Conservation (phyloP, 2,329 filamentous ascomycete genomes). For the Shiraia bambusicola region DNA sequence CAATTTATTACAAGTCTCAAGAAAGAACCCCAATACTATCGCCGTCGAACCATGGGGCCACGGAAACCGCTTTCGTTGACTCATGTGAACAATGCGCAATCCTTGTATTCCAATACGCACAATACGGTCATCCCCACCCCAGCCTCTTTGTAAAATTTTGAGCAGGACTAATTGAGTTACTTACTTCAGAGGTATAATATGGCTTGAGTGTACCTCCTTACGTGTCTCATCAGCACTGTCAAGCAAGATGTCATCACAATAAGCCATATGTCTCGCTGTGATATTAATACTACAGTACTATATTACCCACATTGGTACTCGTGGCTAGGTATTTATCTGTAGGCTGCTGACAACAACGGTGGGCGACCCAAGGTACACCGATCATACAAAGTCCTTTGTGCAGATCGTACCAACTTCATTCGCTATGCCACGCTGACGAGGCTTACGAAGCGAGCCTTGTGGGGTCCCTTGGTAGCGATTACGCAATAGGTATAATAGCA, state of each 20-base stretch:
- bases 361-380: constrained; percentile 1
- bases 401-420: not conserved
- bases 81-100: constrained; percentile 26
- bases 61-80: constrained; percentile 23
- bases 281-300: constrained; percentile 2
- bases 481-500: constrained; percentile 2
- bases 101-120: constrained; percentile 19
- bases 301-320: constrained; percentile 9
- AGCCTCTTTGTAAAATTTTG: constrained; percentile 5
- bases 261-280: not conserved
- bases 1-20: not conserved
- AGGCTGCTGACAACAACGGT: constrained; percentile 10
- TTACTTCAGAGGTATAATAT: constrained; percentile 7
- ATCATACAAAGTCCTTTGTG: not conserved
- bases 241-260: constrained; percentile 21
- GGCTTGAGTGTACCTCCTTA: constrained; percentile 16
- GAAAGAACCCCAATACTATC: constrained; percentile 12
- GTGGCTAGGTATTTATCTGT: constrained; percentile 12
- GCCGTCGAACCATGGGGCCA: constrained; percentile 37
- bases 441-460: constrained; percentile 21
- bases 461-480: constrained; percentile 14
- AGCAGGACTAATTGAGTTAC: constrained; percentile 1
- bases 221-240: constrained; percentile 25
- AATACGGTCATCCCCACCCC: constrained; percentile 11
- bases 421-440: constrained; percentile 5